Evolutionary conservation across 805 yeast genomes (phyloP).

Genomic region (Scheffersomyces lignosus): DNA sequence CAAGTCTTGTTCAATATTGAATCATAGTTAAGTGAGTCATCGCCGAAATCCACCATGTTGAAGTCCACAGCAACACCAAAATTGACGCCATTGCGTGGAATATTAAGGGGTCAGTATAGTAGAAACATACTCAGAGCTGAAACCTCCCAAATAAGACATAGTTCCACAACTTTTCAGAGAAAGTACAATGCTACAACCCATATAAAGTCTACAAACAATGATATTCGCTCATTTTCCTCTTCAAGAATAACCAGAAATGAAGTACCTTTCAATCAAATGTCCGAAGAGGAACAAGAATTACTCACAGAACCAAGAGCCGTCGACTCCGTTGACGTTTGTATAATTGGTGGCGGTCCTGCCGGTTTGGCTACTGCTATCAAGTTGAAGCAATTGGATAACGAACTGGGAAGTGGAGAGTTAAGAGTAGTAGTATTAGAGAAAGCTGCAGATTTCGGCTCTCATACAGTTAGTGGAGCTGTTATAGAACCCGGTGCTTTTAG

Average conservation of each 20-base stretch:
- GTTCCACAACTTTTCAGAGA: too few species aligned
- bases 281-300: constrained; percentile 44
- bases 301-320: constrained; percentile 68
- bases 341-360: constrained; percentile 98
- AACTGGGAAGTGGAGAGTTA: constrained; percentile 61
- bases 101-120: too few species aligned
- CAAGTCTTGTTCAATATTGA: too few species aligned
- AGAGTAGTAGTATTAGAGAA: constrained; percentile 91
- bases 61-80: too few species aligned
- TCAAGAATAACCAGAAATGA: not conserved
- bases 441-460: constrained; percentile 91
- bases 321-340: constrained; percentile 90
- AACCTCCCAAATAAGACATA: too few species aligned
- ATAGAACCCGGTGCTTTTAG: constrained; percentile 85
- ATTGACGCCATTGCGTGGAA: too few species aligned
- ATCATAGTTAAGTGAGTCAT: too few species aligned
- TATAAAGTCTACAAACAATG: too few species aligned
- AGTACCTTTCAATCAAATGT: constrained; percentile 8
- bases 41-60: too few species aligned
- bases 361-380: constrained; percentile 93
- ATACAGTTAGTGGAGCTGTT: constrained; percentile 91
- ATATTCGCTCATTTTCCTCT: too few species aligned
- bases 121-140: too few species aligned
- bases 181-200: too few species aligned
- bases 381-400: constrained; percentile 79